These are phyloP conservation scores for Pyrrhoderma noxium DNA, from an alignment of 1,284 basidiomycete genomes.

Conservation along the genomic window DNA sequence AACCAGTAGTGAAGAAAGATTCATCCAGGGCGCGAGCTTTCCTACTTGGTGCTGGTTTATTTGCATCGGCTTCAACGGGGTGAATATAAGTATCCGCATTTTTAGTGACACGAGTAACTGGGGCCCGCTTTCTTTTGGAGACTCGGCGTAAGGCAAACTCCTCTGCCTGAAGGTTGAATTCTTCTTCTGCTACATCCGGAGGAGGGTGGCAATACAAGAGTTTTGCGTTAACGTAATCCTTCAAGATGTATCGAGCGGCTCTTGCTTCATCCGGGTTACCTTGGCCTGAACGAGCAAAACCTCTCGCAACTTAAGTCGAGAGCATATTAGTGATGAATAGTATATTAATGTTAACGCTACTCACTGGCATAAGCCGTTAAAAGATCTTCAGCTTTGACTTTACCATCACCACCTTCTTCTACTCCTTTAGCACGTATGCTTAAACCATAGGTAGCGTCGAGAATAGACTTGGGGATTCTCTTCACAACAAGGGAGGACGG, in stretches of 20 bases:
- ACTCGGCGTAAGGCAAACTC: slow-evolving; percentile 52
- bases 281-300: slow-evolving; percentile 89
- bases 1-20: slow-evolving; percentile 68
- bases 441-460: slow-evolving; percentile 89
- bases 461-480: slow-evolving; percentile 77
- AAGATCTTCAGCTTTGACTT: slow-evolving; percentile 76
- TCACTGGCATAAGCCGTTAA: slow-evolving; percentile 86
- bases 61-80: slow-evolving; percentile 21
- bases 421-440: slow-evolving; percentile 57
- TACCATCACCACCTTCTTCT: slow-evolving; percentile 85
- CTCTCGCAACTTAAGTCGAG: slow-evolving; percentile 69
- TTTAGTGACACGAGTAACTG: slow-evolving; percentile 76
- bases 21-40: slow-evolving; percentile 72
- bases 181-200: slow-evolving; percentile 57
- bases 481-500: slow-evolving; percentile 78
- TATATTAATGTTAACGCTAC: slow-evolving; percentile 28
- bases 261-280: slow-evolving; percentile 97
- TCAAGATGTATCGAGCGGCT: slow-evolving; percentile 87
- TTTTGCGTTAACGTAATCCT: slow-evolving; percentile 96
- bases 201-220: slow-evolving; percentile 89
- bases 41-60: slow-evolving; percentile 29
- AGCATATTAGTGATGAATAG: slow-evolving; percentile 9
- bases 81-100: slow-evolving; percentile 74
- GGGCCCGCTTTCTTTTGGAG: slow-evolving; percentile 76
- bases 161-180: slow-evolving; percentile 76